A percentile compares a stretch with the other conserved stretches of the same genome.
phyloP scores from a whole-genome alignment of 164 flowering plant species.

The Berberis vulgaris region DNA sequence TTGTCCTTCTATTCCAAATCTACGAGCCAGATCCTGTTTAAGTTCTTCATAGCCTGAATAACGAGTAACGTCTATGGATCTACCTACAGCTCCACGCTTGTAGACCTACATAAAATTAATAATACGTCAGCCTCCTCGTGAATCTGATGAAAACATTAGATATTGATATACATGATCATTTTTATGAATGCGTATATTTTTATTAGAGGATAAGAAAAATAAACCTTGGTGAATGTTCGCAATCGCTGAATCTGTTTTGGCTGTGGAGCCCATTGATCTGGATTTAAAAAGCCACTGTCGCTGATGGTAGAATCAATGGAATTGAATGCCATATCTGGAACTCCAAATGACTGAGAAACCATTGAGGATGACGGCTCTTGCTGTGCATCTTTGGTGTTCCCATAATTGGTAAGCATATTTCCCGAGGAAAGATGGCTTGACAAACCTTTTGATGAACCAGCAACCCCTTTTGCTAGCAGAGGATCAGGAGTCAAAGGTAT shows the following conservation, averaged over 20 bases:
- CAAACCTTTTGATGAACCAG: conserved; percentile 52
- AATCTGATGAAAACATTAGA: too few species aligned
- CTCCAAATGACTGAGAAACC: conserved; percentile 88
- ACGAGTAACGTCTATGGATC: conserved; percentile 85
- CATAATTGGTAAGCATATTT: conserved; percentile 43
- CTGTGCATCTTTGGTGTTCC: conserved; percentile 61
- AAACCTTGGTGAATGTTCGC: conserved; percentile 89
- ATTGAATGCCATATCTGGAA: conserved; percentile 74
- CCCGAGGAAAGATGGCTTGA: conserved; percentile 44
- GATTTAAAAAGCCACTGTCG: conserved; percentile 51
- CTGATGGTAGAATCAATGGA: conserved; percentile 72
- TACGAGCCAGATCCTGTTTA: conserved; percentile 89
- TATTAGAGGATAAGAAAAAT: background rate
- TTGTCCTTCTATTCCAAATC: conserved; percentile 96
- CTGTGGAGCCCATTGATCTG: conserved; percentile 59
- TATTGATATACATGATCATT: too few species aligned
- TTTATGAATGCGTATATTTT: too few species aligned
- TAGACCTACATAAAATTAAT: conserved; percentile 47
- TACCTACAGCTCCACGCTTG: conserved; percentile 96
- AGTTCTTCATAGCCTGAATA: conserved; percentile 93
- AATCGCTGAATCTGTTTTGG: conserved; percentile 52
- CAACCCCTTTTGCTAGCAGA: conserved; percentile 33
- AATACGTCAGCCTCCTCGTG: conserved; percentile 6
- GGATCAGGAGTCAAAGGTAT: conserved; percentile 52
- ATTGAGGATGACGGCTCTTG: conserved; percentile 83